Evolutionary conservation across 2,329 filamentous ascomycete species (phyloP), one percentile per base, ranked within the genome.

Genomic region (Aspergillus eucalypticola): DNA sequence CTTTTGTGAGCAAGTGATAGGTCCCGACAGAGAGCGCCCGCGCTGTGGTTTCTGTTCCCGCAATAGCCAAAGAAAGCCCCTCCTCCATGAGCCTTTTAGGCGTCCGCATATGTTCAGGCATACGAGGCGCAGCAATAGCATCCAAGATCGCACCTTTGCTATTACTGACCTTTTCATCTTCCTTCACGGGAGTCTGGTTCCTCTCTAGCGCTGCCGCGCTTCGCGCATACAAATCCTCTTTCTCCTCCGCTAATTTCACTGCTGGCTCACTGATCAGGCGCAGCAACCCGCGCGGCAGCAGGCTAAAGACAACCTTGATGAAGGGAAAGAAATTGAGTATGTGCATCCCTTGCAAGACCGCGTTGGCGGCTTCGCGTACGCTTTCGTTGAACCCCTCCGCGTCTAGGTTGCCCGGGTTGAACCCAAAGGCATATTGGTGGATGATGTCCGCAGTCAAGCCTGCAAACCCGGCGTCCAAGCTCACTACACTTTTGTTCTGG

Each of bases 371-470:
- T 15, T 68, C 66, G 25, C 66, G 32, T 4, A 69, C 56, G 2
- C 48, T 46, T 2, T 57, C 60, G 25, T 69, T 69, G 41, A 70
- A 70, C 19, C 66, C 66, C 35, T 71, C 68, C 29, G 69, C 59
- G 54, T 77, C 74, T 15, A 77, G 67, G 51, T 72, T 73, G 1
- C 64, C 64, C n/a, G 65, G 66, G 51, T 72, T 67, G 51, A 69
- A 64, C 1, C 69, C 73, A 54, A 76, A 78, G 1, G 66, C 67
- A 58, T 78, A 78, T 48, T 76, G 68, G 21, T 71, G 65, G 42
- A 78, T 75, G 11, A 78, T 65, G 53, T 79, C 75, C 25, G 71
- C 69, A 0, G 76, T 74, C 50, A 76, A 49, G 1, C 67, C 73
- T 13, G 64, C 58, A 50, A 67, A 63, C 5, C 61, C 65, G 13